Evolutionary conservation across 2,329 filamentous ascomycete genomes (phyloP).

Genomic region (Rutstroemia sp.): DNA sequence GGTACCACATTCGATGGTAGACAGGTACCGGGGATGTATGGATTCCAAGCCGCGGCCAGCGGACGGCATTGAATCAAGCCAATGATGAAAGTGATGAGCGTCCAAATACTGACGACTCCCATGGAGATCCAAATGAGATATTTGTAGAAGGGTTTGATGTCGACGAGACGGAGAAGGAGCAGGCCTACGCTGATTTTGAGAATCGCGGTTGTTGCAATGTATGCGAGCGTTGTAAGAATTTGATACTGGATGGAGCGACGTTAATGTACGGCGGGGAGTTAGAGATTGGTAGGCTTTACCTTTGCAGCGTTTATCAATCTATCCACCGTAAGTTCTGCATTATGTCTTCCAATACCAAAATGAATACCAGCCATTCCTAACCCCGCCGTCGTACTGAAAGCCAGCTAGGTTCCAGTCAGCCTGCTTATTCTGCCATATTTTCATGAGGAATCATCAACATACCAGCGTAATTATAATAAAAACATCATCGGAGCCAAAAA

Average conservation of each 20-base stretch:
- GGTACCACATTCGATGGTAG: not conserved
- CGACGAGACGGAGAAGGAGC: conserved; percentile 1
- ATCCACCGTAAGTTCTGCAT: not conserved
- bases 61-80: not conserved
- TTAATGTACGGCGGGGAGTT: not conserved
- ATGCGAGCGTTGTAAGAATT: not conserved
- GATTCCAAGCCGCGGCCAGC: not conserved
- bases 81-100: not conserved
- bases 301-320: not conserved
- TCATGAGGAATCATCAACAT: not conserved
- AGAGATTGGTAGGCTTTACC: not conserved
- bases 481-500: conserved; percentile 4
- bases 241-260: not conserved
- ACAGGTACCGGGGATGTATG: not conserved
- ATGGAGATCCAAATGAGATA: not conserved
- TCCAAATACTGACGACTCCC: not conserved
- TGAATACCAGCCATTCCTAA: not conserved
- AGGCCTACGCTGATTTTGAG: conserved; percentile 5
- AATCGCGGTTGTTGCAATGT: not conserved
- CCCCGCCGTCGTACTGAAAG: not conserved
- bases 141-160: conserved; percentile 3
- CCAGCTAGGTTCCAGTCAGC: not conserved
- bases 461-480: not conserved
- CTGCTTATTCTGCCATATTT: not conserved
- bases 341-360: not conserved